Conservation (phyloP, 2,329 filamentous ascomycete genomes). For the Fusarium hainanense region DNA sequence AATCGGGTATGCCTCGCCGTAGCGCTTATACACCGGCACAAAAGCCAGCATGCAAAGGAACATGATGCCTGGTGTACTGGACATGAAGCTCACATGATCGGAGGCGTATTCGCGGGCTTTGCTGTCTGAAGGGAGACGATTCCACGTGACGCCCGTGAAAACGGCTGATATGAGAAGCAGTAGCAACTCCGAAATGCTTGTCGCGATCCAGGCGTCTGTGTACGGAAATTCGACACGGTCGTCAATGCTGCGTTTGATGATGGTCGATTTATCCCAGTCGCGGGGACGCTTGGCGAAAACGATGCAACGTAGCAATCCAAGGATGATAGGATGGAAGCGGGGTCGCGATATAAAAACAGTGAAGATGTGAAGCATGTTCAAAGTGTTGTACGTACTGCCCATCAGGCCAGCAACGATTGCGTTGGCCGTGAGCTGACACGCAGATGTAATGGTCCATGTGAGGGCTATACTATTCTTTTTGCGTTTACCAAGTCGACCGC, state of each 20-base stretch:
- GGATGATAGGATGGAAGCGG: conserved; percentile 34
- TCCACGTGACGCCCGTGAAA: conserved; percentile 43
- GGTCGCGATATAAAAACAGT: conserved; percentile 39
- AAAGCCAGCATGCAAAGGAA: conserved; percentile 34
- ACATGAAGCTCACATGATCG: conserved; percentile 38
- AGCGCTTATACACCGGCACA: conserved; percentile 37
- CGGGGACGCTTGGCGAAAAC: conserved; percentile 17
- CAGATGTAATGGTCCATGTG: conserved; percentile 32
- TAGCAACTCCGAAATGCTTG: conserved; percentile 31
- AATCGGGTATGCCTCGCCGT: conserved; percentile 40
- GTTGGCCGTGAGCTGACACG: conserved; percentile 35
- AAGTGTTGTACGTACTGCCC: conserved; percentile 32
- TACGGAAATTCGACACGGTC: conserved; percentile 42
- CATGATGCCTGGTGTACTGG: conserved; percentile 37
- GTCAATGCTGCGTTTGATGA: conserved; percentile 31
- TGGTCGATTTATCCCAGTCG: conserved; percentile 35
- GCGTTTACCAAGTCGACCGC: conserved; percentile 30
- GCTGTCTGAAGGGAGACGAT: conserved; percentile 27
- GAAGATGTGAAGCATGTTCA: conserved; percentile 42
- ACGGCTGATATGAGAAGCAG: conserved; percentile 36
- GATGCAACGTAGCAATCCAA: conserved; percentile 37
- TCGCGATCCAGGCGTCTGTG: conserved; percentile 39
- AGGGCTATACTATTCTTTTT: conserved; percentile 15
- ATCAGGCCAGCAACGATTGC: conserved; percentile 38
- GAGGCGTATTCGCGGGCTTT: conserved; percentile 20